Conservation (phyloP, 2,329 filamentous ascomycete genomes). For the Trichophyton mentagrophytes region DNA sequence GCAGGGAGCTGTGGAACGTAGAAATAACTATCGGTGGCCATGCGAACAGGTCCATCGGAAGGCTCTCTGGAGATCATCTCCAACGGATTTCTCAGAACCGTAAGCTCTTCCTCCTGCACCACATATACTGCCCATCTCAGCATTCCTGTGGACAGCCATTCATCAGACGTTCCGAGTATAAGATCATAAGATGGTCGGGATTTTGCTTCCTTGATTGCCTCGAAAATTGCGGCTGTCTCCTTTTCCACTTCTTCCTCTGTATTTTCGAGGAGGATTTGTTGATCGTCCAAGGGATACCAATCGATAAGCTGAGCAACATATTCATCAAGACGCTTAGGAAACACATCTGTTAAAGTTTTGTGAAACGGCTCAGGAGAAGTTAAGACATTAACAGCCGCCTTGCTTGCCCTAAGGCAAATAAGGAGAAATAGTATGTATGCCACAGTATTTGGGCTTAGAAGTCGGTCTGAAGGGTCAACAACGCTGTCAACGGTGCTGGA, state of each 20-base stretch:
- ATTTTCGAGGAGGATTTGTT: neutral
- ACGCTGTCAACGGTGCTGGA: conserved; percentile 13
- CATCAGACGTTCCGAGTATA: conserved; percentile 12
- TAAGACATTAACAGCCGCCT: neutral
- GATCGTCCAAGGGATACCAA: neutral
- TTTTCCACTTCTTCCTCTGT: neutral
- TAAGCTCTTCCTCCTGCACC: conserved; percentile 28
- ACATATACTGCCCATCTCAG: conserved; percentile 34
- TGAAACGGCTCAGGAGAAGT: too few species aligned
- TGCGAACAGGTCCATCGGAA: neutral
- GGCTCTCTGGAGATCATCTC: conserved; percentile 15
- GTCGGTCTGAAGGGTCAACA: conserved; percentile 12
- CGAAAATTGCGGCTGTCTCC: neutral
- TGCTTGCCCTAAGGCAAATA: conserved; percentile 18
- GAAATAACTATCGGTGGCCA: conserved; percentile 18
- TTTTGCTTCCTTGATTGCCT: conserved; percentile 15
- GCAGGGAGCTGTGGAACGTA: conserved; percentile 24
- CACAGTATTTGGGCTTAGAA: conserved; percentile 17
- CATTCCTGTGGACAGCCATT: conserved; percentile 28
- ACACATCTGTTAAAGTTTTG: neutral
- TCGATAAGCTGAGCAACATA: neutral
- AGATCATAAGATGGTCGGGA: conserved; percentile 11
- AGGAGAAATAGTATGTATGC: conserved; percentile 24
- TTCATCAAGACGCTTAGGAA: neutral
- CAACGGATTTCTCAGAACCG: conserved; percentile 25